A percentile compares a stretch with the other conserved stretches of the same genome.
phyloP scores from a whole-genome alignment of 2,329 filamentous ascomycete genomes.

The Zopfia rhizophila region DNA sequence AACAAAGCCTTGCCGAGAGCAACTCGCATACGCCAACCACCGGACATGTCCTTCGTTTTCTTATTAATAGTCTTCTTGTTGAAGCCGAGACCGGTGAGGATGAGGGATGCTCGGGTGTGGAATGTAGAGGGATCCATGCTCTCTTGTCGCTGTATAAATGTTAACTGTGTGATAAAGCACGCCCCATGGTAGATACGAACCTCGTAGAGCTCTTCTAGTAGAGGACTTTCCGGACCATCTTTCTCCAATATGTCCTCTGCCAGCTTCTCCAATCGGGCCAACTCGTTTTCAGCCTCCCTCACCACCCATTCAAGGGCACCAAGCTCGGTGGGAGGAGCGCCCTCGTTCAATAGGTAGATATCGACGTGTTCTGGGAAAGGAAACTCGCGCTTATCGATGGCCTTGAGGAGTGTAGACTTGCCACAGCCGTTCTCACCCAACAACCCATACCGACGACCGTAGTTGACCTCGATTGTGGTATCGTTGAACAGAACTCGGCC shows the following conservation, averaged over 20 bases:
- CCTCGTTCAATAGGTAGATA: slow-evolving; percentile 98
- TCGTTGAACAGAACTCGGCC: slow-evolving; percentile 96
- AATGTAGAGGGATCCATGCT: slow-evolving; percentile 99
- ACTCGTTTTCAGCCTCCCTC: slow-evolving; percentile 89
- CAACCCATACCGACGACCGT: slow-evolving; percentile 91
- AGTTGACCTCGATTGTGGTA: slow-evolving; percentile 91
- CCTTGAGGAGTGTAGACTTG: slow-evolving; percentile 97
- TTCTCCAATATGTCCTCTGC: slow-evolving; percentile 92
- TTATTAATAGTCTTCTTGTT: slow-evolving; percentile 98
- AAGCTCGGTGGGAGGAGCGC: slow-evolving; percentile 86
- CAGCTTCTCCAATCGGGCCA: slow-evolving; percentile 87
- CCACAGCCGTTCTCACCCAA: slow-evolving; percentile 99
- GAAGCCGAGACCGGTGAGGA: slow-evolving; percentile 98
- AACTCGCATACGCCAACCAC: slow-evolving; percentile 99
- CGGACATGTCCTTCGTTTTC: slow-evolving; percentile 99
- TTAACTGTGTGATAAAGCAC: slow-evolving; percentile 10
- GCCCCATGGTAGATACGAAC: slow-evolving; percentile 65
- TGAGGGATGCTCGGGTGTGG: slow-evolving; percentile 92
- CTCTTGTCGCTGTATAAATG: slow-evolving; percentile 81
- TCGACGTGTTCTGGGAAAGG: slow-evolving; percentile 97
- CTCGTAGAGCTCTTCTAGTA: slow-evolving; percentile 95
- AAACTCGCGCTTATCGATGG: slow-evolving; percentile 92
- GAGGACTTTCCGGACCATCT: slow-evolving; percentile 88
- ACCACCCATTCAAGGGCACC: slow-evolving; percentile 98
- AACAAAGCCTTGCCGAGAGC: slow-evolving; percentile 97